phyloP scores from a whole-genome alignment of 805 yeast species.

The Starmerella asiatica region DNA sequence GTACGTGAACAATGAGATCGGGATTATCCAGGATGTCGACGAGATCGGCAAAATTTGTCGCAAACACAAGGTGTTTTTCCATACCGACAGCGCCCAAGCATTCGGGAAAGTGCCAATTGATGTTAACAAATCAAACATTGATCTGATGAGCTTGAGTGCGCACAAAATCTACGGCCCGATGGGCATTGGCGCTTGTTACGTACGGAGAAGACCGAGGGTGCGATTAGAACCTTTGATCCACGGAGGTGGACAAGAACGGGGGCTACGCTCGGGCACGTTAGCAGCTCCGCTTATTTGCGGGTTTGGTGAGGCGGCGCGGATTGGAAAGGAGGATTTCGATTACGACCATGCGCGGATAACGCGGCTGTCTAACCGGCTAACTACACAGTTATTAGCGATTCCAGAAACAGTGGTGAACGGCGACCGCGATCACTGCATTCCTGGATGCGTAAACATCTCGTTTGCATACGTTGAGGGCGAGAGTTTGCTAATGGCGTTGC shows the following conservation, averaged over 20 bases:
- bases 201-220: constrained; percentile 96
- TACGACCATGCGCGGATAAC: constrained; percentile 61
- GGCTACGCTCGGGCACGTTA: constrained; percentile 89
- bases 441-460: constrained; percentile 93
- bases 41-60: constrained; percentile 85
- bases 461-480: constrained; percentile 98
- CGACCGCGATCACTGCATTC: constrained; percentile 54
- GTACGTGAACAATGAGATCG: constrained; percentile 98
- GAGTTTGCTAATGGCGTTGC: constrained; percentile 90
- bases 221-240: constrained; percentile 87
- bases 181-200: constrained; percentile 91
- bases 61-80: constrained; percentile 82
- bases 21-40: constrained; percentile 90
- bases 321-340: constrained; percentile 58
- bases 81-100: constrained; percentile 96
- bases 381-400: constrained; percentile 56
- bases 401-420: constrained; percentile 90
- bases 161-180: constrained; percentile 97
- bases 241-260: constrained; percentile 99
- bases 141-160: constrained; percentile 82
- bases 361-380: constrained; percentile 58
- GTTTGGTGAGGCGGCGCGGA: constrained; percentile 91
- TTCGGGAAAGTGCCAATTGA: constrained; percentile 87
- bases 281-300: constrained; percentile 96
- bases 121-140: constrained; percentile 87